These are phyloP conservation scores for Zymoseptoria brevis DNA, from an alignment of 2,329 filamentous ascomycete species.

Conservation along the genomic window DNA sequence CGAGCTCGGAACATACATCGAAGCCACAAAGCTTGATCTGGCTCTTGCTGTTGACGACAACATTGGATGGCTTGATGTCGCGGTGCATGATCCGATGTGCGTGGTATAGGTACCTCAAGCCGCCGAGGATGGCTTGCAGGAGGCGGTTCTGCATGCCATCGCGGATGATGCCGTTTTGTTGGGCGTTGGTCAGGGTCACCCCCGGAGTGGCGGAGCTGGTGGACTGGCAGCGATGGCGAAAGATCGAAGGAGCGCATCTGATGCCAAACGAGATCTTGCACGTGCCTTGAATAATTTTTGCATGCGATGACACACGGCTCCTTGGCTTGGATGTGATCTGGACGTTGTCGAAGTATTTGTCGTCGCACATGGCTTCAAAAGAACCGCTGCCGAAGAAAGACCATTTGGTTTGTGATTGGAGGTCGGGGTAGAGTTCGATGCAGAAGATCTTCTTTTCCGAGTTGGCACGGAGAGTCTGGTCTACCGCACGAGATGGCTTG, in stretches of 20 bases:
- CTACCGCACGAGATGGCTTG: no score
- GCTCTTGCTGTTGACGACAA: constrained; percentile 42
- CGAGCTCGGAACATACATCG: constrained; percentile 96
- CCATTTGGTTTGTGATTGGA: not conserved
- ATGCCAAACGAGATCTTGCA: not conserved
- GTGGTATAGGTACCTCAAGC: constrained; percentile 88
- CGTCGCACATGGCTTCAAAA: not conserved
- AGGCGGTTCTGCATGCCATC: constrained; percentile 97
- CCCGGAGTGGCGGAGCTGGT: not conserved
- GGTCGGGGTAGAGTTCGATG: not conserved
- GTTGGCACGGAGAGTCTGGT: not conserved
- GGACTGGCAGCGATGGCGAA: not conserved
- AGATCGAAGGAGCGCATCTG: not conserved
- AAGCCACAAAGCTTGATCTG: constrained; percentile 98
- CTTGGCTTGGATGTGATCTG: not conserved
- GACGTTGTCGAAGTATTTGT: not conserved
- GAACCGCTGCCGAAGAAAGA: not conserved
- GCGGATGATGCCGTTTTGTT: constrained; percentile 76
- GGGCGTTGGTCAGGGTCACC: not conserved
- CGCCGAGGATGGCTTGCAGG: constrained; percentile 88
- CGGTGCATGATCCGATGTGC: constrained; percentile 98
- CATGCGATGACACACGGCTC: not conserved
- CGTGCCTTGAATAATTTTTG: not conserved
- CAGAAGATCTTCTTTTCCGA: not conserved
- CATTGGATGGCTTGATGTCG: constrained; percentile 97